Percentiles rank a stretch among this genome's conserved stretches.
Conservation (phyloP, 2,329 filamentous ascomycete species). For the Alternaria infectoria region DNA sequence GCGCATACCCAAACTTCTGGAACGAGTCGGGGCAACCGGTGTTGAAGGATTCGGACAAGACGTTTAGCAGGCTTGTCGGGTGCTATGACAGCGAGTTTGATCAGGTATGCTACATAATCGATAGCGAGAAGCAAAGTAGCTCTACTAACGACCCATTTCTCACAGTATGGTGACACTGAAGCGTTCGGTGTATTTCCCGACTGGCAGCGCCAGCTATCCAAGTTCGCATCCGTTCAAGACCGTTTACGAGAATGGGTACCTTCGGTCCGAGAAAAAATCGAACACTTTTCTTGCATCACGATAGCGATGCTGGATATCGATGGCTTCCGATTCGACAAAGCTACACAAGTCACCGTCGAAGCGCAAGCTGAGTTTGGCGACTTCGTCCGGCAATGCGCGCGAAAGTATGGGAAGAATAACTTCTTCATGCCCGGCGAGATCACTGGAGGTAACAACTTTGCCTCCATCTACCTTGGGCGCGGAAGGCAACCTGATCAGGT, state of each 20-base stretch:
- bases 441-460: constrained; percentile 66
- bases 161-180: background rate
- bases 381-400: constrained; percentile 64
- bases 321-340: constrained; percentile 72
- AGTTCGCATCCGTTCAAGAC: constrained; percentile 72
- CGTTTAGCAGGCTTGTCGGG: background rate
- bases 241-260: constrained; percentile 69
- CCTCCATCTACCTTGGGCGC: constrained; percentile 45
- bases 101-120: background rate
- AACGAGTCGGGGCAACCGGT: background rate
- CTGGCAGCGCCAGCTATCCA: constrained; percentile 65
- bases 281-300: constrained; percentile 68
- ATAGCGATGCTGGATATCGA: constrained; percentile 70
- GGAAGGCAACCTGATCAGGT: background rate
- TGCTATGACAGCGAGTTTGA: background rate
- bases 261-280: constrained; percentile 63
- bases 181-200: background rate
- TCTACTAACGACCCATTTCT: background rate
- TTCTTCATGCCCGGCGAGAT: constrained; percentile 71
- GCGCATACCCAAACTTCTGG: background rate
- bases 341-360: constrained; percentile 68
- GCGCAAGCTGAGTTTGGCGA: constrained; percentile 64
- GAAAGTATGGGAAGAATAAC: constrained; percentile 64
- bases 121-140: background rate
- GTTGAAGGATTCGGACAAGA: background rate